Conservation (phyloP, 2,329 filamentous ascomycete genomes). For the Davidsoniella neocaledoniae region DNA sequence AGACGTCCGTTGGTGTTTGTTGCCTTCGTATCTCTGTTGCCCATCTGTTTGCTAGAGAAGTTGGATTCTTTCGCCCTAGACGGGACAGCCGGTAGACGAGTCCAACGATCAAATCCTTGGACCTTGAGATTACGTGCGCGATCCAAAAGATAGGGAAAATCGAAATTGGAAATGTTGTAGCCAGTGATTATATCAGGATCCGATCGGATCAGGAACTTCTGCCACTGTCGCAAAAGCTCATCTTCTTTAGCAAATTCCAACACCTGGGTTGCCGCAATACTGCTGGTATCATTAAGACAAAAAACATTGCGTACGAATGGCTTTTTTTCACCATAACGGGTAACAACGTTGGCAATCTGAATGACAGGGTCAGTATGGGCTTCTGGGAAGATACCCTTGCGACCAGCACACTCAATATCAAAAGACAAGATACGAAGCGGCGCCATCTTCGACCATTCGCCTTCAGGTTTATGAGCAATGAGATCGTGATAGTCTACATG, state of each 20-base stretch:
- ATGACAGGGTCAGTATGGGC: slow-evolving; percentile 85
- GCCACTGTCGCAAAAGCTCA: slow-evolving; percentile 85
- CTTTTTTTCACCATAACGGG: slow-evolving; percentile 83
- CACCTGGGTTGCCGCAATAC: slow-evolving; percentile 89
- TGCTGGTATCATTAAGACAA: slow-evolving; percentile 77
- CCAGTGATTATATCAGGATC: slow-evolving; percentile 97
- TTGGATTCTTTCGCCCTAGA: slow-evolving; percentile 65
- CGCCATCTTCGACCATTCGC: slow-evolving; percentile 97
- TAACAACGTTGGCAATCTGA: slow-evolving; percentile 94
- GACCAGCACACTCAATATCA: slow-evolving; percentile 95
- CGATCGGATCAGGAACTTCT: slow-evolving; percentile 72
- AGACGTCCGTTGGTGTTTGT: slow-evolving; percentile 91
- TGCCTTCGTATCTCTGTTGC: slow-evolving; percentile 80
- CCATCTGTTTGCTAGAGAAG: slow-evolving; percentile 97
- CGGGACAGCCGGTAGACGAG: slow-evolving; percentile 52
- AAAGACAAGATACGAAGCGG: slow-evolving; percentile 86
- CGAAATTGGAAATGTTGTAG: slow-evolving; percentile 98
- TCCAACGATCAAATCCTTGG: slow-evolving; percentile 69
- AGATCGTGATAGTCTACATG: slow-evolving; percentile 67
- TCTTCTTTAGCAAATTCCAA: slow-evolving; percentile 67
- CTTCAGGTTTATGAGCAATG: slow-evolving; percentile 72
- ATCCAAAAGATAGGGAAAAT: slow-evolving; percentile 89
- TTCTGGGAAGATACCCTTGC: slow-evolving; percentile 95
- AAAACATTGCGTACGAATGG: slow-evolving; percentile 96
- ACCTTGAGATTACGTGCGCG: slow-evolving; percentile 74